phyloP scores from a whole-genome alignment of 257 asterid genomes.

The Capsicum pubescens region DNA sequence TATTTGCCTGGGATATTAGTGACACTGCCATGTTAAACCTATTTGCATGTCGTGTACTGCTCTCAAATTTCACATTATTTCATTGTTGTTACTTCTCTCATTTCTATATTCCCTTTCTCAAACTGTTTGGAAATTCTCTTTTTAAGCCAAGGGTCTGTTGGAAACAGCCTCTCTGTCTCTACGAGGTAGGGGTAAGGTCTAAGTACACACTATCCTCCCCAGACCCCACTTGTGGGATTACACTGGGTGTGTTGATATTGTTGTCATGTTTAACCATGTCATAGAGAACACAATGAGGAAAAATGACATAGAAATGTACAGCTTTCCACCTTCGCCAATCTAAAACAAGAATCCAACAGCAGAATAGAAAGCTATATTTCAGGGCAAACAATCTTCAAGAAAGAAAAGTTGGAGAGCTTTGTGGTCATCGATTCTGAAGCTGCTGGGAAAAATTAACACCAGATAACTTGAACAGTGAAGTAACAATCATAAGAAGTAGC shows the following conservation, averaged over 20 bases:
- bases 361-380: background rate
- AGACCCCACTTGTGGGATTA: no score
- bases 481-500: background rate
- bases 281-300: background rate
- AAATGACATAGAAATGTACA: background rate
- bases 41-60: no score
- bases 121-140: no score
- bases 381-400: background rate
- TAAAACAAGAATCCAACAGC: constrained; percentile 21
- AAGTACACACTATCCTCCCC: no score
- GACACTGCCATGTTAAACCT: background rate
- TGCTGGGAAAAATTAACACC: background rate
- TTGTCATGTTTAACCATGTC: background rate
- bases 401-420: background rate
- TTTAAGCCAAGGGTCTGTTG: no score
- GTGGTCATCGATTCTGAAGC: constrained; percentile 2
- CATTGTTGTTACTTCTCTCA: no score
- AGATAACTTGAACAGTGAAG: constrained; percentile 16
- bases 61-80: no score
- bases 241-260: no score
- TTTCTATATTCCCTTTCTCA: no score
- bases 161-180: no score
- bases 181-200: no score
- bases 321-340: background rate
- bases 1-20: background rate